Percentiles rank a stretch among this genome's conserved stretches.
Evolutionary conservation across 768 basidiomycete genomes (phyloP).

Genomic region (Termitomyces sp.): DNA sequence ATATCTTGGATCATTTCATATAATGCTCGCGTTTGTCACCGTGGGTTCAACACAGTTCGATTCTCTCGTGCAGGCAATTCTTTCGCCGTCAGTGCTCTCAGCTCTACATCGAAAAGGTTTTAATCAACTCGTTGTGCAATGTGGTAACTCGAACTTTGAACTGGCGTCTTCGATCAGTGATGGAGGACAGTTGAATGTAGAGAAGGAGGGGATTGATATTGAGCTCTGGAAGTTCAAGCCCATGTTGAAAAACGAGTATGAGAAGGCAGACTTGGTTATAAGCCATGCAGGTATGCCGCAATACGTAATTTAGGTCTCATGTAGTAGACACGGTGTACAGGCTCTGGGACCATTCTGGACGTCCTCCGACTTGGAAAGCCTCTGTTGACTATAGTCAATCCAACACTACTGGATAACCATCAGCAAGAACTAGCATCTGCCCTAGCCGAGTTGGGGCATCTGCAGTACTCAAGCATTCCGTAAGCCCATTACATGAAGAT

Average conservation of each 20-base stretch:
- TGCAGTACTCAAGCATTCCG: conserved; percentile 55
- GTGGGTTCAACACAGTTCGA: conserved; percentile 91
- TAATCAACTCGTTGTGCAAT: conserved; percentile 64
- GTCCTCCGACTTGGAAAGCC: conserved; percentile 71
- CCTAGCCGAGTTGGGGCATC: conserved; percentile 53
- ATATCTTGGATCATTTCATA: conserved; percentile 11
- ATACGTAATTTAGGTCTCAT: not conserved
- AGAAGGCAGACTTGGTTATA: conserved; percentile 73
- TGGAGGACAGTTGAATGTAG: conserved; percentile 22
- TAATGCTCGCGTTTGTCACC: conserved; percentile 67
- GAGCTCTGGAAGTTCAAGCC: conserved; percentile 74
- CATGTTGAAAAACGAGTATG: conserved; percentile 62
- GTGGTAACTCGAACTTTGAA: conserved; percentile 63
- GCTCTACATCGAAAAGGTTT: conserved; percentile 55
- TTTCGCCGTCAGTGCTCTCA: conserved; percentile 56
- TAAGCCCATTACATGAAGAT: conserved; percentile 32
- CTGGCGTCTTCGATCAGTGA: conserved; percentile 23
- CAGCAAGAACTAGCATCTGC: conserved; percentile 84
- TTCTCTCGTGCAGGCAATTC: conserved; percentile 55
- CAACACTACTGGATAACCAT: conserved; percentile 87
- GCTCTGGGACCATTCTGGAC: conserved; percentile 92
- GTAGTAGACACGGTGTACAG: conserved; percentile 35
- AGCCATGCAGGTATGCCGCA: conserved; percentile 82
- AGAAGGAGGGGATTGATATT: conserved; percentile 45
- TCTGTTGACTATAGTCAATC: conserved; percentile 87